These are phyloP conservation scores for Drosera spatulata DNA, from an alignment of 179 eudicot species.

Conservation along the genomic window DNA sequence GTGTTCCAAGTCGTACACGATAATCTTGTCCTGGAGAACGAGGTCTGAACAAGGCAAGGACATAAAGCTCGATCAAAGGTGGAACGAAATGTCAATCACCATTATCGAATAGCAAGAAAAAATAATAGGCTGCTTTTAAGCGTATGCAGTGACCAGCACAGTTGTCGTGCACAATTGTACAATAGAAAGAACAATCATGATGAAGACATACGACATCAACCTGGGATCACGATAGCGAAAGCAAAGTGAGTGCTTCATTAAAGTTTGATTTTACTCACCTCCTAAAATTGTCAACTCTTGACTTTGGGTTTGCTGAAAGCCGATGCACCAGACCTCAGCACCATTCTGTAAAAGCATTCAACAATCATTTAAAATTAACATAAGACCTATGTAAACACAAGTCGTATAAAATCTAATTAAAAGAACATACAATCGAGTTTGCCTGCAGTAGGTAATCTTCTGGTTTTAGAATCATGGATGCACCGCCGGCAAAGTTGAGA, in stretches of 20 bases:
- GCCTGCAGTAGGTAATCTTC: constrained; percentile 81
- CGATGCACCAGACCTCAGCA: constrained; percentile 90
- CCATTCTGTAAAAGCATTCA: constrained; percentile 48
- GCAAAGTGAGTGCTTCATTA: no score
- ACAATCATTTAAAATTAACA: not conserved
- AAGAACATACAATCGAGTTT: constrained; percentile 57
- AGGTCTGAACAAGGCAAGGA: constrained; percentile 41
- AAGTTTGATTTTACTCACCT: constrained; percentile 28
- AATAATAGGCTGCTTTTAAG: not conserved
- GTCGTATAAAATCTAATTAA: no score
- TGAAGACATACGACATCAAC: no score
- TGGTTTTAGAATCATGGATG: constrained; percentile 71
- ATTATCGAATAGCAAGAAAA: not conserved
- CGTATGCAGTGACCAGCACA: no score
- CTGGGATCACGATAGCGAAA: no score
- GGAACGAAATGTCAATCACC: not conserved
- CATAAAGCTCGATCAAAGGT: not conserved
- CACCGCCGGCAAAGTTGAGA: constrained; percentile 78
- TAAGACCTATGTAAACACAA: no score
- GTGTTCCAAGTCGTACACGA: constrained; percentile 71
- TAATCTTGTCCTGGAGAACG: constrained; percentile 64
- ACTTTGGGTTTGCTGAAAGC: constrained; percentile 74
- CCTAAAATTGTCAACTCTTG: constrained; percentile 84
- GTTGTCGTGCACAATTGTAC: no score
- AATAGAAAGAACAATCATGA: no score